Evolutionary conservation across 164 flowering plant species (phyloP).

Genomic region (Kalanchoe fedtschenkoi): DNA sequence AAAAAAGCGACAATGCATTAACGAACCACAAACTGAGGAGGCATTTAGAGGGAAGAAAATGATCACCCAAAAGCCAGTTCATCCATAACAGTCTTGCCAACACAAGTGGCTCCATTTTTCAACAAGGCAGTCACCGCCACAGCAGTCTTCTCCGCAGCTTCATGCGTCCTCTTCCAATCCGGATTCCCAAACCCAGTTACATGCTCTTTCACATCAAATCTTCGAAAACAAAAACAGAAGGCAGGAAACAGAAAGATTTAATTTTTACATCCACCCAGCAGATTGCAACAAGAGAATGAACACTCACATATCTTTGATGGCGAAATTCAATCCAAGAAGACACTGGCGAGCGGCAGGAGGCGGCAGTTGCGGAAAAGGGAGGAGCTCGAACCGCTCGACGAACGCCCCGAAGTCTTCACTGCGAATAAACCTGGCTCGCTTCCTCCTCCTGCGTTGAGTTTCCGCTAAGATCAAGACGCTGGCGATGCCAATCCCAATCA

Average conservation of each 20-base stretch:
- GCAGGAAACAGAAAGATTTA: neutral
- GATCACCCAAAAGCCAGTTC: constrained; percentile 76
- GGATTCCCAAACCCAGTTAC: constrained; percentile 86
- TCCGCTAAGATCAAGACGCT: constrained; percentile 57
- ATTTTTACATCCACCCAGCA: neutral
- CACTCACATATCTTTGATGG: constrained; percentile 67
- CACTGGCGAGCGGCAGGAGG: constrained; percentile 73
- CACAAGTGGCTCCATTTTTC: constrained; percentile 87
- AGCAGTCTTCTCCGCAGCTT: constrained; percentile 57
- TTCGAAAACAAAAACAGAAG: constrained; percentile 11
- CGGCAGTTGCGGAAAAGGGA: constrained; percentile 76
- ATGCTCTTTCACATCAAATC: constrained; percentile 72
- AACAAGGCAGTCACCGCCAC: constrained; percentile 45
- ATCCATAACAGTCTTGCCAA: constrained; percentile 86
- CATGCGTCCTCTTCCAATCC: constrained; percentile 75
- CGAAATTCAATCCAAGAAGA: constrained; percentile 65
- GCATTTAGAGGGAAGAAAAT: constrained; percentile 4
- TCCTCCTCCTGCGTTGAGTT: constrained; percentile 27
- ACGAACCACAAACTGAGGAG: neutral
- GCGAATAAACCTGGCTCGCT: constrained; percentile 1
- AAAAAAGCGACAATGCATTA: neutral
- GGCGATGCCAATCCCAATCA: constrained; percentile 63
- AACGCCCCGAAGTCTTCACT: constrained; percentile 80
- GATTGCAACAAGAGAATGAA: neutral
- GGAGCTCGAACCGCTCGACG: constrained; percentile 52